Evolutionary conservation across 139 green algal species (phyloP).

Genomic region (Yamagishiella unicocca): DNA sequence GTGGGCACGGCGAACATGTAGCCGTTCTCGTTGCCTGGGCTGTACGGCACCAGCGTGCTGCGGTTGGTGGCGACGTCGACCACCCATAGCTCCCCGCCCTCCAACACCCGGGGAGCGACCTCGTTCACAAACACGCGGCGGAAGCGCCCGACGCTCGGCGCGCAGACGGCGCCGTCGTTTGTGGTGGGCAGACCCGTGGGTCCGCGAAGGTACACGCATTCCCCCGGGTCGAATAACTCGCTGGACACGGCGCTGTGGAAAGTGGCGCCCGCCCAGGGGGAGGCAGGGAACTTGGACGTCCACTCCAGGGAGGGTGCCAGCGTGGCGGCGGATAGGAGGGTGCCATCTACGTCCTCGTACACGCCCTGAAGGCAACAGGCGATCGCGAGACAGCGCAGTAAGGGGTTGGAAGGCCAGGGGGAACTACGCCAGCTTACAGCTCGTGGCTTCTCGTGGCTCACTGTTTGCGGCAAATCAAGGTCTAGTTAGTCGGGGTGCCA

Average conservation of each 20-base stretch:
- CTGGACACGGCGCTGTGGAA: conserved; percentile 54
- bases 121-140: not conserved
- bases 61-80: not conserved
- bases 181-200: not conserved
- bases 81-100: not conserved
- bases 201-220: conserved; percentile 46
- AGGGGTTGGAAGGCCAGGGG: too few relatives aligned
- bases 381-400: too few relatives aligned
- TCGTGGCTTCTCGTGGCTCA: too few relatives aligned
- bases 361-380: conserved; percentile 33
- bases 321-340: conserved; percentile 29
- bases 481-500: too few relatives aligned
- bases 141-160: not conserved
- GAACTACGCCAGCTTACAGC: not conserved
- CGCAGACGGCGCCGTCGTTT: conserved; percentile 6
- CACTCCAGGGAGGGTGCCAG: not conserved
- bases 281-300: not conserved
- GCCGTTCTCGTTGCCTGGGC: not conserved
- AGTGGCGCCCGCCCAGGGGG: conserved; percentile 16
- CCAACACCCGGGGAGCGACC: not conserved
- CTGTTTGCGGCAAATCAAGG: too few relatives aligned
- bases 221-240: conserved; percentile 39
- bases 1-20: not conserved
- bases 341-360: conserved; percentile 59
- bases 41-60: not conserved